phyloP scores from a whole-genome alignment of 768 basidiomycete genomes.

The Rhodosporidiobolus sp. region DNA sequence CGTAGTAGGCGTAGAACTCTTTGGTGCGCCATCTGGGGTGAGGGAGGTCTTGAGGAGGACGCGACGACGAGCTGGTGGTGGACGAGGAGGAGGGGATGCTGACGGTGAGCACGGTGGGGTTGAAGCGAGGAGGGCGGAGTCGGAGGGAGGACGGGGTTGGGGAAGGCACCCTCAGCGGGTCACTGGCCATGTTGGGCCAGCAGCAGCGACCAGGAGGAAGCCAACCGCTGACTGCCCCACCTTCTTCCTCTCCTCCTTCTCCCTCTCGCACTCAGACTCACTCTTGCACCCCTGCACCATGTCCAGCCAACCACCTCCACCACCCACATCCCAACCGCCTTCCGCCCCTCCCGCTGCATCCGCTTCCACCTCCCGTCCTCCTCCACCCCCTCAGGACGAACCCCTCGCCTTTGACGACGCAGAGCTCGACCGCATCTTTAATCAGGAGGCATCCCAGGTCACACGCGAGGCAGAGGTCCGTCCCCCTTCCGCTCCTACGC shows the following conservation, averaged over 20 bases:
- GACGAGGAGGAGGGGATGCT: conserved; percentile 52
- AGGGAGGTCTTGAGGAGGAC: neutral
- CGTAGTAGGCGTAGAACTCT: conserved; percentile 76
- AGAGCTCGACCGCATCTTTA: conserved; percentile 42
- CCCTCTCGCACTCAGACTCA: no score
- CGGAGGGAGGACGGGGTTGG: neutral
- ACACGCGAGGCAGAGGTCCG: conserved; percentile 40
- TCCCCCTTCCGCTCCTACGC: no score
- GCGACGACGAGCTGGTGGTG: neutral
- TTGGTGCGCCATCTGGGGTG: conserved; percentile 65
- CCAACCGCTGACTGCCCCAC: neutral
- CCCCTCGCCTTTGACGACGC: conserved; percentile 22
- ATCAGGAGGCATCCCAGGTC: conserved; percentile 38
- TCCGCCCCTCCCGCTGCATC: neutral
- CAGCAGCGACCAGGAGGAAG: neutral
- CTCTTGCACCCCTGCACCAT: no score
- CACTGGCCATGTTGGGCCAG: no score
- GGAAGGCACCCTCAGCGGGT: neutral
- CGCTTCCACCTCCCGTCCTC: neutral
- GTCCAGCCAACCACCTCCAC: neutral
- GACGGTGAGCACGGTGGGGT: conserved; percentile 57
- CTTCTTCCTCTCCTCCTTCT: no score
- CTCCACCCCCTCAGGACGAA: neutral
- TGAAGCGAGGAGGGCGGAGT: neutral
- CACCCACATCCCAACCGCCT: neutral